phyloP scores from a whole-genome alignment of 2,329 filamentous ascomycete genomes.

The Paecilomyces variotii region DNA sequence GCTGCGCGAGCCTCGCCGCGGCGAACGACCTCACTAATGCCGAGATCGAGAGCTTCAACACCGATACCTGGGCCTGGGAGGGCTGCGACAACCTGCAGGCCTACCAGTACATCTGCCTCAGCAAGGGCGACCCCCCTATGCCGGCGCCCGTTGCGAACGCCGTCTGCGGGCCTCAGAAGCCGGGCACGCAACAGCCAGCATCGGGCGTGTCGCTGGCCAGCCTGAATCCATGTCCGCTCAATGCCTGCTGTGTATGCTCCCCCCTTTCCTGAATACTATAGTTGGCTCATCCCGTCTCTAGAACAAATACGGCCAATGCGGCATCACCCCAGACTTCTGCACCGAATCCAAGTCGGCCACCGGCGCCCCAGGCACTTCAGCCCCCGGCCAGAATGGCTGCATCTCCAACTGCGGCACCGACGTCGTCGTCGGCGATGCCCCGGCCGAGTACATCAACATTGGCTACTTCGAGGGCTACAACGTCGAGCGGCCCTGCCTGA shows the following conservation, averaged over 20 bases:
- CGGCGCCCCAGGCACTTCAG: slow-evolving; percentile 30
- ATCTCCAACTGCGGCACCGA: slow-evolving; percentile 36
- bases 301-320: slow-evolving; percentile 37
- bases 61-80: slow-evolving; percentile 35
- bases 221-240: slow-evolving; percentile 37
- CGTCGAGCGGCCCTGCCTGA: slow-evolving; percentile 20
- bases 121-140: slow-evolving; percentile 26
- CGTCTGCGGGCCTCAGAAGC: slow-evolving; percentile 35
- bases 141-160: slow-evolving; percentile 25
- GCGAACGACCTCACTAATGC: slow-evolving; percentile 22
- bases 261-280: too few relatives aligned
- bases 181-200: slow-evolving; percentile 17
- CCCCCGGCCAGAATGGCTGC: slow-evolving; percentile 26
- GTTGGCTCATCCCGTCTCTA: too few relatives aligned
- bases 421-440: slow-evolving; percentile 20
- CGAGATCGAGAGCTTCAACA: slow-evolving; percentile 31
- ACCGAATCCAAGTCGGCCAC: slow-evolving; percentile 12
- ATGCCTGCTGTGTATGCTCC: slow-evolving; percentile 24
- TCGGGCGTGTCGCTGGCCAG: slow-evolving; percentile 2
- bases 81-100: slow-evolving; percentile 25
- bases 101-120: slow-evolving; percentile 27
- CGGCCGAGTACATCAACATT: slow-evolving; percentile 4
- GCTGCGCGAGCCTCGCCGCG: slow-evolving; percentile 21
- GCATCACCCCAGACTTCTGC: slow-evolving; percentile 37
- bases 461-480: slow-evolving; percentile 27